Evolutionary conservation across 1,139 yeast genomes (phyloP), one percentile per base, ranked within the genome.

Genomic region (Yamadazyma jaroonii): DNA sequence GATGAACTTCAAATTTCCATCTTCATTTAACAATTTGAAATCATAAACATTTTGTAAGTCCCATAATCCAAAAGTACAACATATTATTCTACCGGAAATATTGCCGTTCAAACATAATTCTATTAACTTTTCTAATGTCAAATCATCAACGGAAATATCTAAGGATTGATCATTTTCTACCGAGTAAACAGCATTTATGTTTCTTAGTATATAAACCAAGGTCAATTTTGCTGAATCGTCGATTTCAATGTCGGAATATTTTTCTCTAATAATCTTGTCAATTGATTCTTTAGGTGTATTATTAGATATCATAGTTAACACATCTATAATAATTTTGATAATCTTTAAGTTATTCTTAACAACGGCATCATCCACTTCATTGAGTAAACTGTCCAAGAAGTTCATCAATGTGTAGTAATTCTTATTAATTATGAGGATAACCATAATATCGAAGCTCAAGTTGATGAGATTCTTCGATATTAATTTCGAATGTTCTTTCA

Each of bases 21-120:
- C 49, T 1, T 41, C 35, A 10, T 39, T 34, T 6, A 24, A 23
- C 21, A 60, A 28, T 12, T 42, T 34, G 30, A 55, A 51, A n/a
- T 47, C 45, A 36, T 46, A 50, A 23, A 34, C 53, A 45, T 59
- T 60, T 9, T 46, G 34, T 14, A 66, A 43, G 38, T 64, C 67
- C 68, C 69, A 65, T 25, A 62, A 32, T 3, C 67, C 71, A 27
- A 64, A 40, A 14, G 54, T 45, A 12, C 65, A 56, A 40, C 67
- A 63, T 8, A 65, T 35, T 3, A 62, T 55, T 33, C 68, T 45
- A 9, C 54, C 56, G 3, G 67, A 50, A 3, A 64, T 48, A 13
- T 45, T 45, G 1, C 58, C 62, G 2, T 45, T 39, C n/a, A 43
- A 31, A 1, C 58, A 45, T 14, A 51, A 39, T 2, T 44, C 42